Conservation (phyloP, 1,284 basidiomycete species). For the Trametes sp. region DNA sequence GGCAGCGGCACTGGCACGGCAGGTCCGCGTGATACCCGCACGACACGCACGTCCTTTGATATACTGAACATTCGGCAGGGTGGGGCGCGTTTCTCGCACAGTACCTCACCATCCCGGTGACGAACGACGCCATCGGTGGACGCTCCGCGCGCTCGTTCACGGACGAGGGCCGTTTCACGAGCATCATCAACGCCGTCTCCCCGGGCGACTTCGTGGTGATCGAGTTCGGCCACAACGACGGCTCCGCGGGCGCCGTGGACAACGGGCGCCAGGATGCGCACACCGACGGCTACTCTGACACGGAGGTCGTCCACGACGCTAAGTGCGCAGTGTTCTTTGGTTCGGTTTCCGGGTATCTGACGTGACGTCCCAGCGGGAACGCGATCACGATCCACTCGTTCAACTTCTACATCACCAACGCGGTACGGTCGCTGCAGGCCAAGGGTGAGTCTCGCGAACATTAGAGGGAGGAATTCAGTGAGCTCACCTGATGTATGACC, state of each 20-base stretch:
- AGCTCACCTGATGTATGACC: background rate
- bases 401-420: conserved; percentile 48
- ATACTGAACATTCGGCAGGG: conserved; percentile 38
- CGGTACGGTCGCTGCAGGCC: conserved; percentile 49
- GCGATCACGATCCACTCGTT: conserved; percentile 27
- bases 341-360: background rate
- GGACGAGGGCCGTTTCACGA: conserved; percentile 24
- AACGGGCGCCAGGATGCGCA: conserved; percentile 29
- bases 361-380: background rate
- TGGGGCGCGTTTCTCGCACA: conserved; percentile 55
- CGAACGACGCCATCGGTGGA: conserved; percentile 55
- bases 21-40: background rate
- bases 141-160: conserved; percentile 52
- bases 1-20: conserved; percentile 22
- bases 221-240: conserved; percentile 57
- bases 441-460: conserved; percentile 42
- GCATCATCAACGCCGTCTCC: conserved; percentile 19
- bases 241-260: conserved; percentile 28
- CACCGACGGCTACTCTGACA: conserved; percentile 29
- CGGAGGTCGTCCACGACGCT: background rate
- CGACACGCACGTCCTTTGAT: background rate
- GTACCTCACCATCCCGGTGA: conserved; percentile 50
- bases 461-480: background rate
- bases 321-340: background rate
- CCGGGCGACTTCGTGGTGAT: conserved; percentile 51